Percentiles rank a stretch among this genome's conserved stretches.
Conservation (phyloP, 1,139 yeast genomes). For the Kodamaea fungicola region DNA sequence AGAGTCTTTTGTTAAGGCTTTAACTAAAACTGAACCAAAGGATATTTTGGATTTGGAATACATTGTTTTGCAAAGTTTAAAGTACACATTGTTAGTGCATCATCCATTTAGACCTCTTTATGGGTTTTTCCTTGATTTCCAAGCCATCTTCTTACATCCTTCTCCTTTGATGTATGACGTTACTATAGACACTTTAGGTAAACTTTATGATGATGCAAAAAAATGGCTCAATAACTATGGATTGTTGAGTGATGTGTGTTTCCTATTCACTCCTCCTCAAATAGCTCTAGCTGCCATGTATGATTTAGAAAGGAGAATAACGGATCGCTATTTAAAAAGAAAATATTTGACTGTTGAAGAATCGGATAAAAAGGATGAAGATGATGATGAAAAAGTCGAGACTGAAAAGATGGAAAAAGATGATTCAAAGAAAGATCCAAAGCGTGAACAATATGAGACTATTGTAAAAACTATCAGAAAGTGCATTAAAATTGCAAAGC, state of each 20-base stretch:
- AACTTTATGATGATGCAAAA: conserved; percentile 67
- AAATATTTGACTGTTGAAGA: conserved; percentile 38
- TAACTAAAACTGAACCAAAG: conserved; percentile 62
- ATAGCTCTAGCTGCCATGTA: conserved; percentile 85
- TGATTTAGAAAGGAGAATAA: conserved; percentile 59
- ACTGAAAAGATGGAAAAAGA: conserved; percentile 14
- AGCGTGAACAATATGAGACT: conserved; percentile 35
- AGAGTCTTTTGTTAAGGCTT: conserved; percentile 69
- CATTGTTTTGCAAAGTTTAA: conserved; percentile 64
- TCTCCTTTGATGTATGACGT: conserved; percentile 35
- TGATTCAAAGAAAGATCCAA: conserved; percentile 7
- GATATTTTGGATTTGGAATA: conserved; percentile 79
- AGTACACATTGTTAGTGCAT: conserved; percentile 79
- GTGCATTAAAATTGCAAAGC: conserved; percentile 48
- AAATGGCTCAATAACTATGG: conserved; percentile 58
- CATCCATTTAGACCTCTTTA: conserved; percentile 86
- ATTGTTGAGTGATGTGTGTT: conserved; percentile 69
- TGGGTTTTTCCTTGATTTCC: conserved; percentile 89
- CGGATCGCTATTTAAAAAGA: conserved; percentile 60
- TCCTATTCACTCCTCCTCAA: conserved; percentile 88
- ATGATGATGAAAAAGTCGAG: conserved; percentile 11
- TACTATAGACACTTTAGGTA: conserved; percentile 43
- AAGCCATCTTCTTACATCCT: conserved; percentile 51
- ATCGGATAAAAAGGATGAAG: conserved; percentile 12
- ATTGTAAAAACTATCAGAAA: conserved; percentile 43